These are phyloP conservation scores for Aureobasidium lini DNA, from an alignment of 2,329 filamentous ascomycete genomes.

Conservation along the genomic window DNA sequence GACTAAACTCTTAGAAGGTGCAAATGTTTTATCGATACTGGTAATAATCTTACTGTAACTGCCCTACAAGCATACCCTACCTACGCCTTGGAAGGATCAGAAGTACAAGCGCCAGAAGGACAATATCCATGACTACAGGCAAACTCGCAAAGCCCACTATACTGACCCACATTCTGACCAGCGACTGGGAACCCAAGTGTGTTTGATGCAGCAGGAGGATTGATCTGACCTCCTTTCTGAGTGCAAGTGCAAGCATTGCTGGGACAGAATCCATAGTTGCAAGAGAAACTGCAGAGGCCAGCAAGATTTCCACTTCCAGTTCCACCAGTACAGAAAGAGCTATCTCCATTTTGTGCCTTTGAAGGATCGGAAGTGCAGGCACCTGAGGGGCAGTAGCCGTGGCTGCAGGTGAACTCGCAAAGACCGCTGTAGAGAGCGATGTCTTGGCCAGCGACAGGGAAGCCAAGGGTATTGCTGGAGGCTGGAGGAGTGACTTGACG, in stretches of 20 bases:
- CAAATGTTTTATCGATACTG: too few relatives aligned
- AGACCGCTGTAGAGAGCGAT: not conserved
- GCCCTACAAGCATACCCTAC: too few relatives aligned
- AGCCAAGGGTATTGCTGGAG: not conserved
- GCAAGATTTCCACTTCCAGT: not conserved
- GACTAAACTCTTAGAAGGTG: too few relatives aligned
- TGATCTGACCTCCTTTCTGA: not conserved
- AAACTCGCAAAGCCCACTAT: not conserved
- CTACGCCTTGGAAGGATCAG: not conserved
- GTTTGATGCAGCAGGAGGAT: not conserved
- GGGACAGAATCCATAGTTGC: slow-evolving; percentile 1
- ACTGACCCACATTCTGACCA: not conserved
- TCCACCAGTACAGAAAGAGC: not conserved
- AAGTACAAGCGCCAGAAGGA: not conserved
- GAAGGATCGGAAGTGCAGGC: not conserved
- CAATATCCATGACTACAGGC: not conserved
- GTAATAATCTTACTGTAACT: too few relatives aligned
- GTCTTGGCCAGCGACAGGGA: not conserved
- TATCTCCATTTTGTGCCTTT: not conserved
- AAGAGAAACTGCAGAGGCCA: not conserved
- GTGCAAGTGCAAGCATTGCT: not conserved
- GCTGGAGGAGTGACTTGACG: not conserved
- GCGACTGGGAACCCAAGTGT: not conserved
- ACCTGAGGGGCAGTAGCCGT: not conserved
- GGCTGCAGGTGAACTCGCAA: not conserved